Evolutionary conservation across 768 basidiomycete species (phyloP).

Genomic region (Paxillus ammoniavirescens): DNA sequence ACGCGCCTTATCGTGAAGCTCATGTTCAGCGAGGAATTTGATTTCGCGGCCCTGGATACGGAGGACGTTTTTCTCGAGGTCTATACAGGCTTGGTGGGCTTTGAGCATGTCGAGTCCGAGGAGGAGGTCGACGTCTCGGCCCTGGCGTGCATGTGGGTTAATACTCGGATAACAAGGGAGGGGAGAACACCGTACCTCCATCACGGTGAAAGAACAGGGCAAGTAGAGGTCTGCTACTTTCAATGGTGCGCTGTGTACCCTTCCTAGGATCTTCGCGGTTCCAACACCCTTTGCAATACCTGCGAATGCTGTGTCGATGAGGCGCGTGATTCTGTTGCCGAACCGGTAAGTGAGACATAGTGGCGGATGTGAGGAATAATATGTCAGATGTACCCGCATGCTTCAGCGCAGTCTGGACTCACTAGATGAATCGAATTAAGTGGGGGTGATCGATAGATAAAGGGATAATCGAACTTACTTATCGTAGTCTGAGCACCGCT

Average conservation of each 20-base stretch:
- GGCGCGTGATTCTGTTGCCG: constrained; percentile 77
- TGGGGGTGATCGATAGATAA: background rate
- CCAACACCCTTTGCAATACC: constrained; percentile 95
- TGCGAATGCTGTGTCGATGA: constrained; percentile 82
- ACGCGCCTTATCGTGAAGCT: constrained; percentile 82
- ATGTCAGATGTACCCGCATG: constrained; percentile 68
- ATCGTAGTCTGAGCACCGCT: constrained; percentile 97
- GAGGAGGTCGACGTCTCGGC: constrained; percentile 89
- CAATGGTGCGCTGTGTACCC: constrained; percentile 91
- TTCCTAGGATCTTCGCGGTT: constrained; percentile 89
- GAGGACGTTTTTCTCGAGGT: constrained; percentile 84
- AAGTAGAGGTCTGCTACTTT: constrained; percentile 82
- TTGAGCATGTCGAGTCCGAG: constrained; percentile 99
- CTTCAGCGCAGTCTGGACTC: constrained; percentile 89
- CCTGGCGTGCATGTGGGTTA: constrained; percentile 40
- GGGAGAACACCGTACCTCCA: constrained; percentile 62
- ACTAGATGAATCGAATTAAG: constrained; percentile 43
- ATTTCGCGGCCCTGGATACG: constrained; percentile 93
- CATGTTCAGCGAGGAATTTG: constrained; percentile 88
- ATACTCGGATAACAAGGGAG: background rate
- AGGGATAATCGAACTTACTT: constrained; percentile 51
- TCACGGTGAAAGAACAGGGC: constrained; percentile 90
- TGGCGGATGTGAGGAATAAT: background rate
- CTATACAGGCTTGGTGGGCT: constrained; percentile 94
- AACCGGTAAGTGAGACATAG: constrained; percentile 1